Conservation (phyloP, 2,329 filamentous ascomycete species). For the Alternaria incomplexa region DNA sequence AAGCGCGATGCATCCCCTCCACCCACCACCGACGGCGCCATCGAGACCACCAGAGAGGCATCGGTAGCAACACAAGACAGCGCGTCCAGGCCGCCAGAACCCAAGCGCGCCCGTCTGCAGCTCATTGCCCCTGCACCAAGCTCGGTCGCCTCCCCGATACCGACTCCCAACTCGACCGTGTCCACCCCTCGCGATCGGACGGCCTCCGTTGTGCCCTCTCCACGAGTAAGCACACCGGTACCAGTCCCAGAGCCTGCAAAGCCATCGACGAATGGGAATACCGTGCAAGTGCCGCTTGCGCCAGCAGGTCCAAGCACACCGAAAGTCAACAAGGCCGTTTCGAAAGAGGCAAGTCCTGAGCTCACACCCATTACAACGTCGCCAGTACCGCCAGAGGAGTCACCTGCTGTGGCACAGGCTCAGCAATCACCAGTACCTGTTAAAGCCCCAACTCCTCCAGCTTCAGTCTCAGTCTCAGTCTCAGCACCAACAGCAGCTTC, state of each 20-base stretch:
- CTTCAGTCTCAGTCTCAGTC: not conserved
- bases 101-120: slow-evolving; percentile 38
- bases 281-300: slow-evolving; percentile 52
- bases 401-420: slow-evolving; percentile 11
- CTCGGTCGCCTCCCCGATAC: slow-evolving; percentile 14
- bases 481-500: slow-evolving; percentile 38
- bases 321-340: slow-evolving; percentile 19
- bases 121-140: slow-evolving; percentile 21
- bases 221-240: slow-evolving; percentile 13
- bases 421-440: slow-evolving; percentile 5
- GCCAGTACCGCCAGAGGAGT: slow-evolving; percentile 19
- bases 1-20: slow-evolving; percentile 59
- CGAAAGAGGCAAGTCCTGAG: slow-evolving; percentile 16
- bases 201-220: slow-evolving; percentile 21
- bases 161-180: slow-evolving; percentile 16
- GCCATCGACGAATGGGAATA: slow-evolving; percentile 20
- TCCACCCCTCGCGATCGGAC: slow-evolving; percentile 13
- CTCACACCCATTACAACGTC: slow-evolving; percentile 25
- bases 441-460: slow-evolving; percentile 10
- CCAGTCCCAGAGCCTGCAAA: slow-evolving; percentile 25
- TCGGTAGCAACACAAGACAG: slow-evolving; percentile 39
- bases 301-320: slow-evolving; percentile 50
- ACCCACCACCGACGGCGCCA: slow-evolving; percentile 18
- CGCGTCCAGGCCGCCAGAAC: slow-evolving; percentile 31
- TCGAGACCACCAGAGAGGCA: slow-evolving; percentile 23